Base-by-base conservation (phyloP, 331 rosid species). In the Rhamnella rubrinervis region DNA sequence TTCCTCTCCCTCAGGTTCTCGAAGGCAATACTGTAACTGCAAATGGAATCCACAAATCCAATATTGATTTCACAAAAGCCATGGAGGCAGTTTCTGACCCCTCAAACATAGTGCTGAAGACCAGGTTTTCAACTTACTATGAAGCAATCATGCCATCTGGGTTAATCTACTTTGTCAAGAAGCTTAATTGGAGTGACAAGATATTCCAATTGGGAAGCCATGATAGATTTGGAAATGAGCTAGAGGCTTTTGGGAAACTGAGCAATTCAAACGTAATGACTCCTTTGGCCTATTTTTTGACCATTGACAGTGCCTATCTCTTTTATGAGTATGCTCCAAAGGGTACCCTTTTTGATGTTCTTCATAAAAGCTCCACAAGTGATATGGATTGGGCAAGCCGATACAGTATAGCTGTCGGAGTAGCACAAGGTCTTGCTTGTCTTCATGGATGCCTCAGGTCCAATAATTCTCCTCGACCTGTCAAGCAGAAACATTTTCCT, bases 181-280 rank as follows among this genome's bases (percentile, higher is more conserved):
- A 85, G 82, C 89, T 93, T 41, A 91, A 87, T 68, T 88, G 92
- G 91, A 78, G 82, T 41, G 98, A 87, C 86, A 91, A 84, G 87
- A 65, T 86, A 71, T 83, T 87, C 74, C 89, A 86, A 20, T 65
- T 64, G 61, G 92, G 88, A 14, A 88, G 83, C 70, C 82, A 70
- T 28, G 87, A 81, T 49, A 87, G 70, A 61, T 91, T 91, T 25
- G 81, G 76, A 37, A 70, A 74, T 35, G 88, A 91, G 76, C 79
- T 93, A 20, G 87, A 83, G 75, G 70, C 59, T 26, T 81, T 88
- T 73, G 98, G 91, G 49, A 91, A 79, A 73, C 77, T 93, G 70
- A 91, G 82, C 89, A 93, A 93, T 79, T 87, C 98, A 57, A 91
- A 89, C 79, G 89, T 91, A 75, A 93, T 93, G 98, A 81, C 85